These are phyloP conservation scores for Furcasterigmium furcatum DNA, from an alignment of 2,329 filamentous ascomycete species.

Conservation along the genomic window DNA sequence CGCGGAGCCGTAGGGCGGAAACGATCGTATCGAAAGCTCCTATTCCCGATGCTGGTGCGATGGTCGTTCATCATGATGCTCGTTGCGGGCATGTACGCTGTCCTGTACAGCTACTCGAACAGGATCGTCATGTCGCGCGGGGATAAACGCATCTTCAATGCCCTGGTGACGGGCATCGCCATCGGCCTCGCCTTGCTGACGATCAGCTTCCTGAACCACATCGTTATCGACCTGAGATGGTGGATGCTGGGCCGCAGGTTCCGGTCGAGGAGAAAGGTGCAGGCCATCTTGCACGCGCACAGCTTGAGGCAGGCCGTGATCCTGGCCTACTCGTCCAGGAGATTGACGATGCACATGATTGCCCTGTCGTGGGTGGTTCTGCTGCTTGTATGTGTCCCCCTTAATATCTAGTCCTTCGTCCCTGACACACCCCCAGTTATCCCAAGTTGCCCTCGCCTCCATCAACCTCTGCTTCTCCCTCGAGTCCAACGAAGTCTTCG, in stretches of 20 bases:
- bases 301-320: slow-evolving; percentile 22
- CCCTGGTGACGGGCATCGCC: slow-evolving; percentile 38
- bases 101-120: slow-evolving; percentile 22
- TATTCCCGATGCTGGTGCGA: background rate
- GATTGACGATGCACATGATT: slow-evolving; percentile 20
- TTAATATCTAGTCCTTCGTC: no score
- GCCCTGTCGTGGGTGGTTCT: slow-evolving; percentile 24
- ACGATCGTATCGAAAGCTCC: background rate
- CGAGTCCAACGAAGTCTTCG: slow-evolving; percentile 27
- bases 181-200: slow-evolving; percentile 39
- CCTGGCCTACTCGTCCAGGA: slow-evolving; percentile 20
- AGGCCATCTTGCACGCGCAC: slow-evolving; percentile 23
- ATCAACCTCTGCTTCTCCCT: slow-evolving; percentile 38
- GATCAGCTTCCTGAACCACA: slow-evolving; percentile 36
- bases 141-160: slow-evolving; percentile 37
- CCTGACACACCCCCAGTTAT: slow-evolving; percentile 20
- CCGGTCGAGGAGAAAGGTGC: slow-evolving; percentile 34
- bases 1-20: background rate
- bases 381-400: slow-evolving; percentile 20
- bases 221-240: slow-evolving; percentile 42
- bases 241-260: slow-evolving; percentile 34
- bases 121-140: slow-evolving; percentile 23
- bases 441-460: slow-evolving; percentile 38
- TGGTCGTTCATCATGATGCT: slow-evolving; percentile 25
- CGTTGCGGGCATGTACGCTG: slow-evolving; percentile 20